These are phyloP conservation scores for Erysimum cheiranthoides DNA, from an alignment of 345 rosid species.

Conservation along the genomic window DNA sequence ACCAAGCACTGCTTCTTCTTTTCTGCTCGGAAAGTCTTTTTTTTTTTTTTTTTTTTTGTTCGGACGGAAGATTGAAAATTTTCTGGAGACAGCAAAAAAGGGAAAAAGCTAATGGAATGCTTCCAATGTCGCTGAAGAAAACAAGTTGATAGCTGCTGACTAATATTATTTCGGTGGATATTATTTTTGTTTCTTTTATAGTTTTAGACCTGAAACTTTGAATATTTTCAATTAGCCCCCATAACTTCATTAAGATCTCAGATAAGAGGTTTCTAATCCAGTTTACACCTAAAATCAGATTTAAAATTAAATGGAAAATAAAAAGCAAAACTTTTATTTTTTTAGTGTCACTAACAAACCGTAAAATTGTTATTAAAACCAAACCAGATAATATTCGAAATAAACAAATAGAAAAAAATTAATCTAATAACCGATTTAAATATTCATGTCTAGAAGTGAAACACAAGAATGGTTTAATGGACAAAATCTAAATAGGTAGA, in stretches of 20 bases:
- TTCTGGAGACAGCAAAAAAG: constrained; percentile 22
- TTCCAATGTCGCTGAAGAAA: constrained; percentile 38
- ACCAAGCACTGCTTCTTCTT: not conserved
- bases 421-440: not conserved
- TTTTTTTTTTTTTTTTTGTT: not conserved
- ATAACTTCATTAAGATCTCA: not conserved
- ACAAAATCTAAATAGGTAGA: constrained; percentile 2
- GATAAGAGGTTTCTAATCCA: not conserved
- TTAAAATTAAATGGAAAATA: not conserved
- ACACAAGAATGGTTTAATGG: not conserved
- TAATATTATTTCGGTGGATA: not conserved
- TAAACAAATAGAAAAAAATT: too few relatives aligned
- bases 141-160: constrained; percentile 38
- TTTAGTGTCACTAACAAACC: not conserved
- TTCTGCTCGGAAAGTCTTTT: not conserved
- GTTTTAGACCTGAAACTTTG: not conserved
- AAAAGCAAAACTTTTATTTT: too few relatives aligned
- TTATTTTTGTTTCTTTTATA: constrained; percentile 14
- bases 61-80: constrained; percentile 21
- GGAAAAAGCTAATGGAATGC: constrained; percentile 17
- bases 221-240: not conserved
- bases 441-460: not conserved
- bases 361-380: not conserved
- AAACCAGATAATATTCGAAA: not conserved
- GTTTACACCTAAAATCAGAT: not conserved